Conservation (phyloP, 257 asterid genomes). For the Solanum infundibuliforme region DNA sequence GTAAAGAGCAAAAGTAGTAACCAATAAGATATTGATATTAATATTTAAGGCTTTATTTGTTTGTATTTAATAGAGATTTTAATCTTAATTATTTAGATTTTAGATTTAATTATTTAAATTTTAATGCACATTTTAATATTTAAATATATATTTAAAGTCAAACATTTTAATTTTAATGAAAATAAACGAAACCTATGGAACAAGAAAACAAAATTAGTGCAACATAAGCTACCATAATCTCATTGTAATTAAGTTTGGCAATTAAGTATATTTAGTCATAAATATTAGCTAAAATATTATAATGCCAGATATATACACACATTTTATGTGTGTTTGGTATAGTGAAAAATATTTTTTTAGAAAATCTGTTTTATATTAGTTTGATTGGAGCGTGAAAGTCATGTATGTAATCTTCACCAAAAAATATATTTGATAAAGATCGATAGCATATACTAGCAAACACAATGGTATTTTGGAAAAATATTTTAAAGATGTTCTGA, state of each 20-base stretch:
- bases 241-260: background rate
- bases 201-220: background rate
- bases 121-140: background rate
- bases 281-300: background rate
- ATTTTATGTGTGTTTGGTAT: background rate
- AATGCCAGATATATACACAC: background rate
- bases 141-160: background rate
- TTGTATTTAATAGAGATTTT: background rate
- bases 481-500: background rate
- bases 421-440: background rate
- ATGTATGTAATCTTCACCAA: background rate
- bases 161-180: background rate
- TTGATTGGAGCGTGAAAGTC: background rate
- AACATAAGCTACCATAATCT: background rate
- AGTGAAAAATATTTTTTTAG: background rate
- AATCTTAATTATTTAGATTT: no score
- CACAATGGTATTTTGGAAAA: background rate
- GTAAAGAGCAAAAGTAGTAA: background rate
- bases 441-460: background rate
- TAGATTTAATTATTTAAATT: background rate
- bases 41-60: no score
- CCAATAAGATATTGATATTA: background rate
- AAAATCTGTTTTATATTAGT: background rate
- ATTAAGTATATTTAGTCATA: background rate
- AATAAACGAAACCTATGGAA: background rate